phyloP scores from a whole-genome alignment of 192 early-diverging fungal species.

The Podila epicladia region DNA sequence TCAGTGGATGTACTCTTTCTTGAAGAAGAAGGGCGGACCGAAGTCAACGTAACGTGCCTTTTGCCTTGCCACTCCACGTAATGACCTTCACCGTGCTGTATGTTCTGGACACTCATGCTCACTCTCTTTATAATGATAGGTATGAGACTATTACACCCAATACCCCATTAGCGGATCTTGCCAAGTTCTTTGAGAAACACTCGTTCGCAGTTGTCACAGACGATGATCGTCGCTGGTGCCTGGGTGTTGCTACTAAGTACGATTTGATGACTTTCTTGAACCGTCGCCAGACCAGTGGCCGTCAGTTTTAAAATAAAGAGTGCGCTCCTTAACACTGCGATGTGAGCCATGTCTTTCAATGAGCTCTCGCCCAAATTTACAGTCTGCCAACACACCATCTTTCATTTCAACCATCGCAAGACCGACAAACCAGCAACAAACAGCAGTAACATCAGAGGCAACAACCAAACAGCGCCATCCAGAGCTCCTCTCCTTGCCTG shows the following conservation, averaged over 20 bases:
- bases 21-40: constrained; percentile 31
- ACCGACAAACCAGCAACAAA: no score
- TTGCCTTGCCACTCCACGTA: not conserved
- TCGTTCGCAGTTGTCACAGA: constrained; percentile 88
- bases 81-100: not conserved
- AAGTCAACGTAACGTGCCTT: constrained; percentile 18
- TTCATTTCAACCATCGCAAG: no score
- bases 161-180: constrained; percentile 80
- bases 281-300: constrained; percentile 57
- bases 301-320: constrained; percentile 21
- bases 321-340: not conserved
- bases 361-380: no score
- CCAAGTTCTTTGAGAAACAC: constrained; percentile 85
- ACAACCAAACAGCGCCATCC: no score
- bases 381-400: no score
- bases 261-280: constrained; percentile 78
- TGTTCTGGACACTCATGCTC: not conserved
- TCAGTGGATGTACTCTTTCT: constrained; percentile 75
- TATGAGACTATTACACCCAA: constrained; percentile 85
- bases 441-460: no score
- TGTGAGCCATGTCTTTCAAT: no score
- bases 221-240: constrained; percentile 77
- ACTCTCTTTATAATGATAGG: constrained; percentile 7
- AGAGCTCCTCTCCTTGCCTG: no score
- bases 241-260: constrained; percentile 83